Evolutionary conservation across 345 rosid species (phyloP).

Genomic region (Gynandropsis gynandra): DNA sequence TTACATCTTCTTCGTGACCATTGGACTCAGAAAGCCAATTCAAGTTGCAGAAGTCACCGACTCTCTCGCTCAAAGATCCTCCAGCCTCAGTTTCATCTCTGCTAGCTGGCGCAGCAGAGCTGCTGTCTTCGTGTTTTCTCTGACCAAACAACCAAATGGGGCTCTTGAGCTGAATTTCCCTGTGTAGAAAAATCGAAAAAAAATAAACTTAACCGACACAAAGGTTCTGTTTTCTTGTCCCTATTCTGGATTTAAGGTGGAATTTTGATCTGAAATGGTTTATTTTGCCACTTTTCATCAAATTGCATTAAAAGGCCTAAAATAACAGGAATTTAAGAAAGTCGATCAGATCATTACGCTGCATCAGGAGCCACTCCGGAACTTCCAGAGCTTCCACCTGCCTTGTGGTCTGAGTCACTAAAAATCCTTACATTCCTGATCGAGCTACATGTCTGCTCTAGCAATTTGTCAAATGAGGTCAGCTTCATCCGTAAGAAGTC

Average conservation of each 20-base stretch:
- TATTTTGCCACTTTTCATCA: no score
- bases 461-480: slow-evolving; percentile 90
- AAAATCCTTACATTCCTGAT: slow-evolving; percentile 85
- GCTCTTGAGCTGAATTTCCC: slow-evolving; percentile 97
- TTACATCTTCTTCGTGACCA: slow-evolving; percentile 56
- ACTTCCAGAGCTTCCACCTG: slow-evolving; percentile 63
- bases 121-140: slow-evolving; percentile 67
- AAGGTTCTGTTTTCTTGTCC: not conserved
- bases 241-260: no score
- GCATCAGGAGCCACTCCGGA: slow-evolving; percentile 99
- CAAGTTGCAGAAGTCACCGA: slow-evolving; percentile 41
- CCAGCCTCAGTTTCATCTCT: slow-evolving; percentile 38
- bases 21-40: slow-evolving; percentile 63
- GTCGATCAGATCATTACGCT: slow-evolving; percentile 56
- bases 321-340: slow-evolving; percentile 1
- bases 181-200: slow-evolving; percentile 26
- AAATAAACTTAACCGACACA: no score
- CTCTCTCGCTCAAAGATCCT: slow-evolving; percentile 39
- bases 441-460: slow-evolving; percentile 77
- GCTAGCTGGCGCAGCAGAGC: slow-evolving; percentile 37
- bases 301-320: no score
- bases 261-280: no score
- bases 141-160: slow-evolving; percentile 99
- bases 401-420: slow-evolving; percentile 71
- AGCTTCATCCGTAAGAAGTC: slow-evolving; percentile 79